phyloP scores from a whole-genome alignment of 805 yeast genomes.

The Wickerhamiella azyma region DNA sequence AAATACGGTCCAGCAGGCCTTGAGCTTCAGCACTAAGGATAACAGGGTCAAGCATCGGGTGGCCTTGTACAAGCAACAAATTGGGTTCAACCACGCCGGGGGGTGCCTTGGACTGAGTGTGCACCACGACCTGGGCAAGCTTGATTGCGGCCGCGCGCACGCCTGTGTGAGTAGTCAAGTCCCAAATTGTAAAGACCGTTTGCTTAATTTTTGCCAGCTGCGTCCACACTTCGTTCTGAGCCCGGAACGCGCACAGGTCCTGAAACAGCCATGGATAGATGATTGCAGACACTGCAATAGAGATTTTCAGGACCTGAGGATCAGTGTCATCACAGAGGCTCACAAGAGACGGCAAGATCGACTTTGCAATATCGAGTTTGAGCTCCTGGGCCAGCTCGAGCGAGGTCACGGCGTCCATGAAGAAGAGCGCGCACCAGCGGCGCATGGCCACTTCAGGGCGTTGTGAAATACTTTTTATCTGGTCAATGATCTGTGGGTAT shows the following conservation, averaged over 20 bases:
- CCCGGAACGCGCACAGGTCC: conserved; percentile 30
- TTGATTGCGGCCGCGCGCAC: conserved; percentile 58
- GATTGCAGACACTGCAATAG: conserved; percentile 30
- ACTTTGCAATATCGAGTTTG: conserved; percentile 20
- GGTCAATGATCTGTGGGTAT: conserved; percentile 26
- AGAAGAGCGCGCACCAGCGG: conserved; percentile 27
- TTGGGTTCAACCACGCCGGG: conserved; percentile 30
- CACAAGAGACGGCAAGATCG: conserved; percentile 21
- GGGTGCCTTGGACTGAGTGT: conserved; percentile 30
- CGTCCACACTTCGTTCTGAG: conserved; percentile 38
- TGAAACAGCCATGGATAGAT: conserved; percentile 37
- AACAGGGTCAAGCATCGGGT: conserved; percentile 47
- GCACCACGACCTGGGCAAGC: conserved; percentile 48
- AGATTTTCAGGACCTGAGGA: conserved; percentile 24
- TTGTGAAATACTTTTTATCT: conserved; percentile 27
- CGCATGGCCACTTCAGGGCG: conserved; percentile 24
- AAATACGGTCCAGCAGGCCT: conserved; percentile 50
- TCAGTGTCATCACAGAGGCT: conserved; percentile 20
- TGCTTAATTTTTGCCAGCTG: conserved; percentile 42
- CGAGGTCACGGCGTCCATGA: conserved; percentile 27
- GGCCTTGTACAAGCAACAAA: conserved; percentile 35
- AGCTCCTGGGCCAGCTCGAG: conserved; percentile 15
- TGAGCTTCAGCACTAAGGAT: conserved; percentile 59
- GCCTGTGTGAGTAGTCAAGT: conserved; percentile 26
- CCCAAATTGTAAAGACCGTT: conserved; percentile 48